Evolutionary conservation across 2,329 filamentous ascomycete species (phyloP), one percentile per base, ranked within the genome.

Genomic region (Talaromyces rugulosus): DNA sequence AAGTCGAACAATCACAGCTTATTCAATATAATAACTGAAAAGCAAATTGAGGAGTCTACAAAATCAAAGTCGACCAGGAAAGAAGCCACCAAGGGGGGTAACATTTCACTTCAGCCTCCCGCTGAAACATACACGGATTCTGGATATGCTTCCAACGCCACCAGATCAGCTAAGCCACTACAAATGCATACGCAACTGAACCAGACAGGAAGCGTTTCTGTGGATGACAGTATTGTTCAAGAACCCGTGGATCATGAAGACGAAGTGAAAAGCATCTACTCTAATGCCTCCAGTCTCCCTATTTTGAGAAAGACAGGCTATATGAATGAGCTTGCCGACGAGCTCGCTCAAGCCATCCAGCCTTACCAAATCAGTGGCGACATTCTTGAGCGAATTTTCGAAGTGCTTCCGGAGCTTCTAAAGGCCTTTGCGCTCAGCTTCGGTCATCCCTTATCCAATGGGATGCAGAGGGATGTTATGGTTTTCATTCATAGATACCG

Each of bases 381-480:
- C 2, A n/a, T 27, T 30, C 3, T 58, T 8, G 16, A 31, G 12
- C 27, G 52, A 5, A 30, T 62, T 34, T 5, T 56, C 2, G 40
- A 59, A 40, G 18, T 36, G 33, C 33, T 62, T 11, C 60, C 60
- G 4, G 50, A 62, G 23, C 47, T 62, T 27, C 50, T 62, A 1
- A 62, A 59, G 55, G 47, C 47, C 16, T 62, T 62, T 55, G 60
- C 60, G 27, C 50, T 62, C 18, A 58, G 18, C 27, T 42, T 62
- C 16, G 60, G 60, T 8, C 55, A 53, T 27, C 50, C 31, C 3
- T 14, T 30, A 11, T 55, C 60, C 28, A 16, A 11, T 42, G 23
- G 5, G 9, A 62, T 62, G 55, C 50, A 62, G 18, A 44, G 60
- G 6, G 60, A 62, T 59, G 56, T 62, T 42, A 62, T 62, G 60